These are phyloP conservation scores for Colletotrichum godetiae DNA, from an alignment of 2,329 filamentous ascomycete species.

Conservation along the genomic window DNA sequence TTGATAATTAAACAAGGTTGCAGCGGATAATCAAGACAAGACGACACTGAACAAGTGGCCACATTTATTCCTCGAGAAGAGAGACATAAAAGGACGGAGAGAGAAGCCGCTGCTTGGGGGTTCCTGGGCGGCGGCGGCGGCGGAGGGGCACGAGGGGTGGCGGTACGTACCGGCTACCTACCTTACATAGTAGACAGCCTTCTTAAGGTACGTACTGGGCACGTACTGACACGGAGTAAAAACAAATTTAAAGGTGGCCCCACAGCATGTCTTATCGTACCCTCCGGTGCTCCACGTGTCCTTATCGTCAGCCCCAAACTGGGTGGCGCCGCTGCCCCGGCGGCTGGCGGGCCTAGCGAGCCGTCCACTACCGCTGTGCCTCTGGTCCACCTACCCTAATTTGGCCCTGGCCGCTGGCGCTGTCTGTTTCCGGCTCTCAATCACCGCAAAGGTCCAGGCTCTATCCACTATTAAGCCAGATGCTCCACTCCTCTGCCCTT, in stretches of 20 bases:
- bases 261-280: conserved; percentile 18
- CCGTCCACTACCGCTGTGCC: conserved; percentile 15
- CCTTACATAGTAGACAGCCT: no score
- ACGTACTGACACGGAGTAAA: conserved; percentile 5
- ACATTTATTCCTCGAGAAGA: neutral
- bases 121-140: no score
- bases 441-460: neutral
- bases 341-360: conserved; percentile 25
- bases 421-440: neutral
- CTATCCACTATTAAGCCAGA: neutral
- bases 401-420: no score
- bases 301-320: conserved; percentile 23
- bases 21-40: conserved; percentile 1
- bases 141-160: neutral
- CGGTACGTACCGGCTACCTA: neutral
- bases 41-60: neutral
- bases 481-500: neutral
- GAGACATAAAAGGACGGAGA: neutral
- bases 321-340: conserved; percentile 8
- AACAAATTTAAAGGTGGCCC: neutral
- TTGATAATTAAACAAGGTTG: neutral
- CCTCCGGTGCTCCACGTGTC: conserved; percentile 25
- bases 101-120: no score
- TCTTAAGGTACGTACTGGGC: neutral
- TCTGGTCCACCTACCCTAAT: conserved; percentile 13